Evolutionary conservation across 2,329 filamentous ascomycete genomes (phyloP), one percentile per base, ranked within the genome.

Genomic region (Stagonosporopsis cucurbitacearum): DNA sequence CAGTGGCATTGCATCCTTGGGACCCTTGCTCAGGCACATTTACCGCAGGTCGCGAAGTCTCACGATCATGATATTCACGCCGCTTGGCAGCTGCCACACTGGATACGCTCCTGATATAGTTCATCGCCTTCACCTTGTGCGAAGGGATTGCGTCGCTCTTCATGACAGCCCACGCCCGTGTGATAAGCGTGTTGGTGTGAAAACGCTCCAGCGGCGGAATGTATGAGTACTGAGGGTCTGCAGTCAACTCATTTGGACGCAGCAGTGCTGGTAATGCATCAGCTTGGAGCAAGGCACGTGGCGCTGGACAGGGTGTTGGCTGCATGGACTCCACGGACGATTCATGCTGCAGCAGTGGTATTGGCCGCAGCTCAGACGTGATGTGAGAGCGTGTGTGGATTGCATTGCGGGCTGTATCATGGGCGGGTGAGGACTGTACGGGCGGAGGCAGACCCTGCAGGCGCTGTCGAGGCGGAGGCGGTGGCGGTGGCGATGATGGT

Each of bases 381-480:
- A 6, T 35, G 22, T n/a, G 11, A 4, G 28, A 12, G 28, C 13
- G 48, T 30, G 30, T 7, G 9, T 9, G 36, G 22, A 8, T 17
- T 9, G 19, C 32, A 30, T 44, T 26, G 25, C 26, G 33, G 12
- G n/a, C 35, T 13, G 19, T 22, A 23, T 42, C 42, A 8, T 33
- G 40, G 6, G 30, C 37, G 15, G 12, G 15, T 22, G 19, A 8
- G 30, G 26, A 17, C 19, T 50, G 36, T n/a, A 4, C 20, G 0
- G 20, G 12, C 28, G 23, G 37, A n/a, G 47, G 23, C 11, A 51
- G 25, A 12, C 42, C 43, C 23, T 33, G 22, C 19, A 47, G 8
- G n/a, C 53, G 53, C 35, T 55, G 50, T 4, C 37, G 55, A 32
- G 26, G 32, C 20, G 15, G 13, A 33, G 25, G 45, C 20, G 25